A percentile compares a stretch with the other conserved stretches of the same genome.
Evolutionary conservation across 441 rosid species (phyloP).

Genomic region (Bocquillonia castaneifolia): DNA sequence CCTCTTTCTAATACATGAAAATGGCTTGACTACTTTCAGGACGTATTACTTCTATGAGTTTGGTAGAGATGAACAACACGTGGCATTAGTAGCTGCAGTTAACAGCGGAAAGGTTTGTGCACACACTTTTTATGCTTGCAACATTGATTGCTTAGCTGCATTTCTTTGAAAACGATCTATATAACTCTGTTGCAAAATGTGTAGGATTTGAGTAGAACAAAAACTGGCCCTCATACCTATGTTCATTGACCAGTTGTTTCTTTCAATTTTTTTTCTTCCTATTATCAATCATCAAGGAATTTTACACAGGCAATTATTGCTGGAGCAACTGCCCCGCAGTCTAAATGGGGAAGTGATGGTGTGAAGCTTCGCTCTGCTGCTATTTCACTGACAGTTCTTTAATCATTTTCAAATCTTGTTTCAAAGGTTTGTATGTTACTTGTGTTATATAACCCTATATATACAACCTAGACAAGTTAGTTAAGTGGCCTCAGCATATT

Average conservation of each 20-base stretch:
- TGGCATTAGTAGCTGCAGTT: constrained; percentile 68
- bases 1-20: constrained; percentile 3
- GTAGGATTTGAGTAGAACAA: no score
- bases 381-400: constrained; percentile 57
- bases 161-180: not conserved
- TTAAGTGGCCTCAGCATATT: not conserved
- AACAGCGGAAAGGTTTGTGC: constrained; percentile 65
- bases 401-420: constrained; percentile 17
- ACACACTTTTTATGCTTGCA: constrained; percentile 1
- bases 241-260: not conserved
- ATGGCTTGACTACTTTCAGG: constrained; percentile 43
- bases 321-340: constrained; percentile 84
- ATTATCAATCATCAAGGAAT: not conserved
- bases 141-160: not conserved
- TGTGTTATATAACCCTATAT: not conserved
- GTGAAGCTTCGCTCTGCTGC: constrained; percentile 86
- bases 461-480: not conserved
- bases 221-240: no score
- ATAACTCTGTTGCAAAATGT: not conserved
- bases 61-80: constrained; percentile 66
- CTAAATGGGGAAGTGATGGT: constrained; percentile 77
- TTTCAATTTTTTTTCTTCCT: not conserved
- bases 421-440: constrained; percentile 24
- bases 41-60: constrained; percentile 86
- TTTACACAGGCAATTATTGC: constrained; percentile 57